phyloP scores from a whole-genome alignment of 164 flowering plant species.

The Annona cherimola region DNA sequence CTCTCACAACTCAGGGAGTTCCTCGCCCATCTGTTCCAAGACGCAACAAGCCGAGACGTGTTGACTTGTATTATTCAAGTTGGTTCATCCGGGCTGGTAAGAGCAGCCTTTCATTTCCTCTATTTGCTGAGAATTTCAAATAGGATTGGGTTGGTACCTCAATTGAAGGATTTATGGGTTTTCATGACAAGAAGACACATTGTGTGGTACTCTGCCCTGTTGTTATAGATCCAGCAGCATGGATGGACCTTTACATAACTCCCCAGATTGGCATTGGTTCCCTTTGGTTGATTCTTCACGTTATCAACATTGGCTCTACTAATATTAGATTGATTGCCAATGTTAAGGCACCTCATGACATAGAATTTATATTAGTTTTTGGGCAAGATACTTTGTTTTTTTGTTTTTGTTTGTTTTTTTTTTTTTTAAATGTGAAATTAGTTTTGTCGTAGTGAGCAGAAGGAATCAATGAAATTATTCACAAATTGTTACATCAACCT shows the following conservation, averaged over 20 bases:
- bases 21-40: constrained; percentile 43
- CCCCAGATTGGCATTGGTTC: background rate
- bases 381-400: too few relatives aligned
- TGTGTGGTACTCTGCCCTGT: background rate
- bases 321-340: too few relatives aligned
- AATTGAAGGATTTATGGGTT: background rate
- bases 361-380: too few relatives aligned
- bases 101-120: background rate
- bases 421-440: too few relatives aligned
- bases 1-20: constrained; percentile 38
- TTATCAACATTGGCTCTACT: too few relatives aligned
- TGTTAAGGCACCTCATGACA: too few relatives aligned
- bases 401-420: too few relatives aligned
- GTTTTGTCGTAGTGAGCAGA: too few relatives aligned
- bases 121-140: background rate
- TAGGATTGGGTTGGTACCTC: background rate
- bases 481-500: too few relatives aligned
- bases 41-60: constrained; percentile 63
- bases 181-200: background rate
- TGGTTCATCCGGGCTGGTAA: constrained; percentile 70
- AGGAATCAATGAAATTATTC: too few relatives aligned
- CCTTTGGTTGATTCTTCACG: background rate
- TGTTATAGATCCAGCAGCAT: background rate
- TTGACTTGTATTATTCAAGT: constrained; percentile 71
- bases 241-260: background rate